These are phyloP conservation scores for Xylaria sp. DNA, from an alignment of 2,329 filamentous ascomycete species.

Conservation along the genomic window DNA sequence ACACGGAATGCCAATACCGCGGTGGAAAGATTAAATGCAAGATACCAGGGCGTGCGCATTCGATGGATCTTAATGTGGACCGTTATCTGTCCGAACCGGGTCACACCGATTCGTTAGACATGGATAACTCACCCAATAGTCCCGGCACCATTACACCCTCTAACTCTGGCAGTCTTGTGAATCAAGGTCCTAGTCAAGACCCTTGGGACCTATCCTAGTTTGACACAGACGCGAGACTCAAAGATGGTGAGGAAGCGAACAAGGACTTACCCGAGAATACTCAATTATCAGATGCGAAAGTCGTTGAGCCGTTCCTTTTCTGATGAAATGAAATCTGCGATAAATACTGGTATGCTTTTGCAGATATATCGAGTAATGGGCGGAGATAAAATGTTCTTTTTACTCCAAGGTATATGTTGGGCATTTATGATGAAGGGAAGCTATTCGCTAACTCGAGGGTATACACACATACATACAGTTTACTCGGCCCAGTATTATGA, in stretches of 20 bases:
- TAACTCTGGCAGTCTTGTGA: conserved; percentile 5
- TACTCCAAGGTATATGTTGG: background rate
- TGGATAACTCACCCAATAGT: background rate
- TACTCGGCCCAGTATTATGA: background rate
- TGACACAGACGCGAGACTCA: conserved; percentile 4
- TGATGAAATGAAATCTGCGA: background rate
- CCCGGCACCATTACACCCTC: background rate
- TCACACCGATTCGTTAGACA: background rate
- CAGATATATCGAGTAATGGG: background rate
- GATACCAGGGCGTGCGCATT: conserved; percentile 32
- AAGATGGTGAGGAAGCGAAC: background rate
- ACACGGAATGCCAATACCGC: conserved; percentile 39
- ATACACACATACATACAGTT: too few species aligned
- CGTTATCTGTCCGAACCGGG: conserved; percentile 2
- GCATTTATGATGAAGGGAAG: conserved; percentile 1
- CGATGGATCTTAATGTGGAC: conserved; percentile 26
- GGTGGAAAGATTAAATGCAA: conserved; percentile 41
- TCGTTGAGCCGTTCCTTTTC: background rate
- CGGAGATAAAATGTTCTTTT: background rate
- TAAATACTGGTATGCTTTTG: background rate
- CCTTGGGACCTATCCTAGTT: conserved; percentile 13
- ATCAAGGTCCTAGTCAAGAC: background rate
- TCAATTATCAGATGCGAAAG: background rate
- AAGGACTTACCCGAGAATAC: background rate
- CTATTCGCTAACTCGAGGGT: conserved; percentile 2